Base-by-base conservation (phyloP, 345 rosid genomes). In the Moricandia moricandioides region DNA sequence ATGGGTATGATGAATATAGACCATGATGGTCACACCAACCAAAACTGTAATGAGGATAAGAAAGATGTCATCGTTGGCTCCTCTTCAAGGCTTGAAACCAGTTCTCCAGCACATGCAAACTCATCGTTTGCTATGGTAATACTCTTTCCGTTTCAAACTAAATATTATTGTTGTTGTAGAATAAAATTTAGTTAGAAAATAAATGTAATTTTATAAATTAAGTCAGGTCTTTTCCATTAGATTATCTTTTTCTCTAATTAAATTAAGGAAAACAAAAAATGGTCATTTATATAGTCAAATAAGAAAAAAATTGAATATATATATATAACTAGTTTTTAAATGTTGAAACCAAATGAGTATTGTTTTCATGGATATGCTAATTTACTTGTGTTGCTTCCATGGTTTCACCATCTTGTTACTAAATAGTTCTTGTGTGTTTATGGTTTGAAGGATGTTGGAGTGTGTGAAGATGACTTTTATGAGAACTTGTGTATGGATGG, bases 401-500 rank as follows among this genome's bases (percentile, higher is more conserved):
- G 49, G 16, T 6, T 7, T 31, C 31, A 29, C 56, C 21, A 6
- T 8, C 31, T 26, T 11, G 10, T 8, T 24, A 49, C 70, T 62
- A 66, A 72, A 54, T 9, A 52, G 67, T 65, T 61, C 0, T 78
- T 67, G 78, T 12, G 57, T 70, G 43, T 34, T 55, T 67, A 26
- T 59, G 21, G 4, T 60, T 35, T 45, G n/a, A 73, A 75, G 79
- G 79, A 70, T 47, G 63, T 74, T 70, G 72, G 82, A 70, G 39
- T 65, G 21, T 81, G 82, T 76, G 70, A 74, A 68, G 92, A 87
- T 82, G 88, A 83, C 61, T 74, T 88, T 43, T 92, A 85, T 73
- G 92, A 70, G 16, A 92, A 88, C 74, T 83, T 92, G 10, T 78
- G 88, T 81, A 92, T 92, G 94, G 98, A 89, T 85, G 98, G 90